Evolutionary conservation across 495 filamentous ascomycete species (phyloP), one percentile per base, ranked within the genome.

Genomic region (Lasiosphaeria hispida): DNA sequence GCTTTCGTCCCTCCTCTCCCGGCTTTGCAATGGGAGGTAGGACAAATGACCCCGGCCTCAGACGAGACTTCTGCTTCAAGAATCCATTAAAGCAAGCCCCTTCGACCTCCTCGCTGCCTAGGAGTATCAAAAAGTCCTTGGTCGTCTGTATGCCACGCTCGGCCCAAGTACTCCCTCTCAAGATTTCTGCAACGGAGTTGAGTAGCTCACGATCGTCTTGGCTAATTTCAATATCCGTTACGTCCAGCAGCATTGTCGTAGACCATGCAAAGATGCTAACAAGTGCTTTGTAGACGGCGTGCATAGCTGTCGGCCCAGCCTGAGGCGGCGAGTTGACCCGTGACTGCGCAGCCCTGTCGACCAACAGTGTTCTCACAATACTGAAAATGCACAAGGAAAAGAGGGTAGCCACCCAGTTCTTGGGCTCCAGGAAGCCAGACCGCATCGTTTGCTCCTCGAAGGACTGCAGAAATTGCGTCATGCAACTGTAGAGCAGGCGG

Each of bases 331-430:
- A 69, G 19, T 47, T 42, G 23, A 66, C 49, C 37, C 71, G 64
- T 2, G 66, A 63, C 45, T 72, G 71, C 36, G 72, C 67, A 14
- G 72, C 72, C 11, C 76, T 59, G 54, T 80, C 77, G 10, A 73
- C 70, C 10, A 79, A 60, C 0, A 80, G 65, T 7, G 77, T 78
- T 53, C 72, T 73, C 36, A 78, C 72, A n/a, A 78, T 62, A 63
- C 75, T 78, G 52, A 80, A 80, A 39, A 80, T 77, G 60, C 76
- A 79, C 30, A 80, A 63, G 4, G 77, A 77, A 53, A 75, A 66
- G 50, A 80, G 77, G 17, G 69, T 57, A n/a, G 77, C 74, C 3
- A 78, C 58, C 77, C 77, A 80, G 39, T 57, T 72, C 57, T 70
- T 75, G 1, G 72, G 65, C n/a, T 72, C 71, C 14, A 71, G 63